Conservation (phyloP, 2,329 filamentous ascomycete species). For the Botrytis hyacinthi region DNA sequence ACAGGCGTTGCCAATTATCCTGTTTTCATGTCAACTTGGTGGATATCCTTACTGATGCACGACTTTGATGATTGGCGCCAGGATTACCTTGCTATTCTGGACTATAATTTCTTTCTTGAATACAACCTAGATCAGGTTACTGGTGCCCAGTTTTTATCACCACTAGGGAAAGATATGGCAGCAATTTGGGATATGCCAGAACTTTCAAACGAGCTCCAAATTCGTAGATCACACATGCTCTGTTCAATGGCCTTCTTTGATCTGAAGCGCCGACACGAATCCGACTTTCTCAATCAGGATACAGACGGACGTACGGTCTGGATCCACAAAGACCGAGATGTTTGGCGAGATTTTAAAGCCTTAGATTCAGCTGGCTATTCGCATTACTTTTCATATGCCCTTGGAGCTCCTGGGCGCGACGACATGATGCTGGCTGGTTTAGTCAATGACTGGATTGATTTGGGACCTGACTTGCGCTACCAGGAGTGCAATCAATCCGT, state of each 20-base stretch:
- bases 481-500: neutral
- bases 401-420: neutral
- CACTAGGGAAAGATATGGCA: neutral
- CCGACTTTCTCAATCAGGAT: neutral
- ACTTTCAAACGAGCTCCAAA: neutral
- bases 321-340: neutral
- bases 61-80: conserved; percentile 4
- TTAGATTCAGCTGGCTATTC: neutral
- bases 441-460: conserved; percentile 7
- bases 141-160: neutral
- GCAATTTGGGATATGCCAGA: neutral
- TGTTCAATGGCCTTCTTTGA: conserved; percentile 3
- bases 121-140: neutral
- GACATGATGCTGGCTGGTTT: neutral
- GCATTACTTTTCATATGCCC: neutral
- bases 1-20: neutral
- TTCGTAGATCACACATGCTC: conserved; percentile 3
- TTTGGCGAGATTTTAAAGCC: neutral
- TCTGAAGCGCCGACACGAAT: neutral
- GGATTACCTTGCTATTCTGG: neutral
- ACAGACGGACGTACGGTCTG: neutral
- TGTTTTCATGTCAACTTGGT: neutral
- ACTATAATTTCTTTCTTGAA: neutral
- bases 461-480: conserved; percentile 3
- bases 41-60: neutral